phyloP scores from a whole-genome alignment of 1,284 basidiomycete species.

The Irpex sp. region DNA sequence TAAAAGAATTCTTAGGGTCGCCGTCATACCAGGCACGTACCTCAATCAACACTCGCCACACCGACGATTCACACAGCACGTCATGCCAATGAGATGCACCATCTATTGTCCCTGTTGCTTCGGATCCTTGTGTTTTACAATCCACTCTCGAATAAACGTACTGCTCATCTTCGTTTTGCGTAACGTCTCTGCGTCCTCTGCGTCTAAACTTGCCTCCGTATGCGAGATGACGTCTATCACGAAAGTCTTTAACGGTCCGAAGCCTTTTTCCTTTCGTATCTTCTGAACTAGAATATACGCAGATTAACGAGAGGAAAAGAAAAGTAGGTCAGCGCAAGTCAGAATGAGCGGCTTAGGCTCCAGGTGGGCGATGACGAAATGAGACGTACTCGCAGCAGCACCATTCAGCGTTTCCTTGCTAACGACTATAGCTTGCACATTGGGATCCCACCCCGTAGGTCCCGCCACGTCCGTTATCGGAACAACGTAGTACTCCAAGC shows the following conservation, averaged over 20 bases:
- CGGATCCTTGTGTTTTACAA: constrained; percentile 39
- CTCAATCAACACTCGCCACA: too few relatives aligned
- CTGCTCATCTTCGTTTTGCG: constrained; percentile 85
- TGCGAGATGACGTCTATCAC: constrained; percentile 86
- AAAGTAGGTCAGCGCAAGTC: too few relatives aligned
- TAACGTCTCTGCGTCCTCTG: constrained; percentile 60
- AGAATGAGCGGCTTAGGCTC: too few relatives aligned
- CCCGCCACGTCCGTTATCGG: constrained; percentile 81
- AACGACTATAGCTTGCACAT: constrained; percentile 84
- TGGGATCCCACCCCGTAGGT: constrained; percentile 78
- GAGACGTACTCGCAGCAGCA: too few relatives aligned
- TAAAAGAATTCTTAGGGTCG: too few relatives aligned
- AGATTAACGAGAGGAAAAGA: too few relatives aligned
- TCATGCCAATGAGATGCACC: background rate
- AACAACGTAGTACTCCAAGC: constrained; percentile 58
- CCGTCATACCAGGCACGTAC: too few relatives aligned
- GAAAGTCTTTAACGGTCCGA: constrained; percentile 64
- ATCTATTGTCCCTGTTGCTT: background rate
- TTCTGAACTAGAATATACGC: too few relatives aligned
- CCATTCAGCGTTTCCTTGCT: constrained; percentile 81
- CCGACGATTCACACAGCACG: too few relatives aligned
- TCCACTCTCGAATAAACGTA: constrained; percentile 84
- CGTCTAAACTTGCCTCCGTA: constrained; percentile 46
- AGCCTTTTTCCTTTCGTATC: constrained; percentile 44
- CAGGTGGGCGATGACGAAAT: too few relatives aligned